A percentile compares a stretch with the other conserved stretches of the same genome.
phyloP scores from a whole-genome alignment of 805 yeast genomes.

The Blastobotrys attinorum region DNA sequence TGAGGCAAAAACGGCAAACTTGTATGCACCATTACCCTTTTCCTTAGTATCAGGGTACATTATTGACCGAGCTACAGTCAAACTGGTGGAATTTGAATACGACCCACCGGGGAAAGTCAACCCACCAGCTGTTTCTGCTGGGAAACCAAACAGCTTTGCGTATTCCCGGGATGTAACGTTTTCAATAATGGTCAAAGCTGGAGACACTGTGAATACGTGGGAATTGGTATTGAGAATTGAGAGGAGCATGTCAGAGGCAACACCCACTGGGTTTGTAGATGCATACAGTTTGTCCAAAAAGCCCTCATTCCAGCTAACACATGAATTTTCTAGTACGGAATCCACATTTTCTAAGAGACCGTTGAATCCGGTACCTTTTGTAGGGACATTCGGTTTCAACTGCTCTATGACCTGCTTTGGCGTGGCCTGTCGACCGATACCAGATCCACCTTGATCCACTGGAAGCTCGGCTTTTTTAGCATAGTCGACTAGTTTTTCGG shows the following conservation, averaged over 20 bases:
- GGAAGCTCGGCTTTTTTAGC: slow-evolving; percentile 42
- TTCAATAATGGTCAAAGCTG: slow-evolving; percentile 69
- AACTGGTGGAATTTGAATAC: slow-evolving; percentile 72
- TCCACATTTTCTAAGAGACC: slow-evolving; percentile 47
- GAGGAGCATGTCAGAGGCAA: slow-evolving; percentile 60
- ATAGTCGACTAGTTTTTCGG: slow-evolving; percentile 45
- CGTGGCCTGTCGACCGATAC: slow-evolving; percentile 38
- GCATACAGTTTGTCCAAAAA: slow-evolving; percentile 80
- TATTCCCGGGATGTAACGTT: slow-evolving; percentile 58
- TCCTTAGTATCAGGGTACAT: slow-evolving; percentile 62
- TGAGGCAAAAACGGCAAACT: slow-evolving; percentile 65
- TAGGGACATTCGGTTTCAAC: slow-evolving; percentile 32
- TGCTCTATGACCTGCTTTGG: slow-evolving; percentile 40
- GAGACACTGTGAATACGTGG: slow-evolving; percentile 78
- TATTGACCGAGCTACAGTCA: slow-evolving; percentile 67
- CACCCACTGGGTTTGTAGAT: slow-evolving; percentile 78
- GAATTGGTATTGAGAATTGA: slow-evolving; percentile 73
- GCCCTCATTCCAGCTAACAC: slow-evolving; percentile 83
- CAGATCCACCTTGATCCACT: slow-evolving; percentile 22
- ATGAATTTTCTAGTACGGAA: slow-evolving; percentile 53
- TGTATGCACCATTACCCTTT: slow-evolving; percentile 44
- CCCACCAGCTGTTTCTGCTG: slow-evolving; percentile 58
- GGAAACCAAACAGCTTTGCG: slow-evolving; percentile 59
- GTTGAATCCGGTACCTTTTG: slow-evolving; percentile 33
- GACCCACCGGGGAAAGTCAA: slow-evolving; percentile 83